Evolutionary conservation across 2,329 filamentous ascomycete species (phyloP), one percentile per base, ranked within the genome.

Genomic region (Monosporascus sp.): DNA sequence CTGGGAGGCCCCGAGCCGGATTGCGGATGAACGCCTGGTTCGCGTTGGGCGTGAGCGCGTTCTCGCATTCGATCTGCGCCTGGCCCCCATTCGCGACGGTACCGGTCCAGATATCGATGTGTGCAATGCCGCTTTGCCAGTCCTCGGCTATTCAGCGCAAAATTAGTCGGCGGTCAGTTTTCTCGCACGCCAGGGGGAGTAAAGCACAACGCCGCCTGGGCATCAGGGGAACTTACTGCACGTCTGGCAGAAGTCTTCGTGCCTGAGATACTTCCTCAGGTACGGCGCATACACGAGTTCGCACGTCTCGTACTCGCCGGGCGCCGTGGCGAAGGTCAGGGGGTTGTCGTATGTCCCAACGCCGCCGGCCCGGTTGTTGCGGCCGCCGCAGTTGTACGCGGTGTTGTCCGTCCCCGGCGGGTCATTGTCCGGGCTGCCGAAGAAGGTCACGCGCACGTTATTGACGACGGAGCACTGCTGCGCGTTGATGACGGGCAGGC

Each of bases 211-310:
- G 31, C 9, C 4, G 31, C 1, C 1, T 11, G 9, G 31, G 4
- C 9, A 11, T 14, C 11, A 38, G 20, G 8, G 24, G 41, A n/a
- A 64, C 62, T 55, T 35, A 65, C 60, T 54, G 52, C 61, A 65
- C 3, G n/a, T 38, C 8, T 51, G 59, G 37, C 63, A 66, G 31
- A 51, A 53, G 37, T 66, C 64, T 49, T 66, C 61, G 52, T 61
- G 63, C 3, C 68, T 64, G 5, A 74, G 60, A 54, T 77, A 77
- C 60, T 78, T 78, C 51, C 66, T 67, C 31, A 74, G 54, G 53
- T 73, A 74, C 0, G 74, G 74, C n/a, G 67, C 58, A 54, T 76
- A 78, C 43, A 78, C 65, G 53, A 75, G 63, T 55, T 77, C 74
- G 65, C 75, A 78, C 22, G 60, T 50, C 1, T 63, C 59, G 62